Base-by-base conservation (phyloP, 768 basidiomycete species). In the Rubroboletus pulcherrimus region DNA sequence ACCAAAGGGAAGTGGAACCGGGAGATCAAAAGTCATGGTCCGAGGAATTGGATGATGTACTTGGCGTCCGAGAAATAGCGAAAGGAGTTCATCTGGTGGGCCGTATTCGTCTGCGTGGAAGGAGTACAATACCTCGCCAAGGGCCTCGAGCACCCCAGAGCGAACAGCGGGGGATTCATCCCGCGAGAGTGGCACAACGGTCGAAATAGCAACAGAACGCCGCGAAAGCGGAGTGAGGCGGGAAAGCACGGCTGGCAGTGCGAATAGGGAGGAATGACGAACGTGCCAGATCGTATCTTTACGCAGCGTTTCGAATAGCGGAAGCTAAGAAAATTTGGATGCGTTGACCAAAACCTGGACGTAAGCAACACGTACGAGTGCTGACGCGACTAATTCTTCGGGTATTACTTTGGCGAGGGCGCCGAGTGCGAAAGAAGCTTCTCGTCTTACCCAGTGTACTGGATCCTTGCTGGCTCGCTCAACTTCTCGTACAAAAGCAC, bases 61-160 rank as follows among this genome's bases (percentile, higher is more conserved):
- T 53, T 78, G 74, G 31, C 71, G 67, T 26, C 89, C 92, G 37
- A 94, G 75, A 72, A 93, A 98, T 47, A 94, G 77, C 19, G 80
- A 75, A 7, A 97, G 64, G 2, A 97, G 78, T 65, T 90, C 82
- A 24, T 76, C 66, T 4, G 95, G 95, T 10, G 90, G 89, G 0
- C 87, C 89, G 21, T 60, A 64, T 19, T 70, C 72, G 4, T 80
- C 79, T 49, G 83, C 78, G 53, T 81, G 78, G 70, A 98, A 98
- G 12, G 90, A 83, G 67, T 89, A 84, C 53, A 97, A 79, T 35
- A 96, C 85, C 71, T 97, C 94, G 2, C 94, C 95, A 6, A 97
- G 79, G 21, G 91, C 81, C 66, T 97, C 94, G 33, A 96, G 78
- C 3, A 88, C 84, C 4, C 89, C 91, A 15, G 81, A 81, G 21